Percentiles rank a stretch among this genome's conserved stretches.
These are phyloP conservation scores for Talaromyces adpressus DNA, from an alignment of 495 filamentous ascomycete genomes.

Conservation along the genomic window DNA sequence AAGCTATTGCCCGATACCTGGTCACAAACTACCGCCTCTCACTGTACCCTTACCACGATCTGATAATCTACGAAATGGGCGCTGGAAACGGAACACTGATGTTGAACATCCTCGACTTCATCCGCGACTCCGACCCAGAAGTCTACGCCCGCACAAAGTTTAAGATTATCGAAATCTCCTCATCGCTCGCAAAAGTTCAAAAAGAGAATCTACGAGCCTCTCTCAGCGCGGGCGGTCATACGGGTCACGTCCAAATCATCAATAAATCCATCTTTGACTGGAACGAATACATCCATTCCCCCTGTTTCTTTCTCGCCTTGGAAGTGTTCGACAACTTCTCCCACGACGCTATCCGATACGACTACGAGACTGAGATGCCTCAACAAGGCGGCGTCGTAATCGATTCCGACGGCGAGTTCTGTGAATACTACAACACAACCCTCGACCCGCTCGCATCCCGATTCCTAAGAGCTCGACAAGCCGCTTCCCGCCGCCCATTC, in stretches of 20 bases:
- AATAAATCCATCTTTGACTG: conserved; percentile 94
- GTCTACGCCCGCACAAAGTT: conserved; percentile 93
- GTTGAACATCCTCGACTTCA: conserved; percentile 95
- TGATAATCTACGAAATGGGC: conserved; percentile 98
- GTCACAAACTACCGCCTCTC: conserved; percentile 92
- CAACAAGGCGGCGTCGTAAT: conserved; percentile 85
- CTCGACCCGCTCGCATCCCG: conserved; percentile 79
- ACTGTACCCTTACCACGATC: conserved; percentile 89
- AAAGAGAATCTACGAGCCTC: conserved; percentile 56
- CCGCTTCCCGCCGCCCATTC: conserved; percentile 49
- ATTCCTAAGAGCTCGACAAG: conserved; percentile 71
- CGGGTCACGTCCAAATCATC: conserved; percentile 82
- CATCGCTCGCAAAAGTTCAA: conserved; percentile 71
- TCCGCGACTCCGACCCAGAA: conserved; percentile 78
- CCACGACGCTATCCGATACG: conserved; percentile 89
- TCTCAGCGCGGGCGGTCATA: conserved; percentile 63
- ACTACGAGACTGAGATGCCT: conserved; percentile 62
- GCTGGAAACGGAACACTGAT: conserved; percentile 97
- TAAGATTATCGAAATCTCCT: conserved; percentile 91
- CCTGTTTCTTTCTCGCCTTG: conserved; percentile 97
- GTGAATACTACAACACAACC: conserved; percentile 75
- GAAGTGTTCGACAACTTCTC: conserved; percentile 99
- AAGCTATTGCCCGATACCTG: conserved; percentile 90
- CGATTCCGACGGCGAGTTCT: conserved; percentile 80
- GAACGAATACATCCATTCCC: conserved; percentile 73